Conservation (phyloP, 1,284 basidiomycete genomes). For the Pholiota adiposa region DNA sequence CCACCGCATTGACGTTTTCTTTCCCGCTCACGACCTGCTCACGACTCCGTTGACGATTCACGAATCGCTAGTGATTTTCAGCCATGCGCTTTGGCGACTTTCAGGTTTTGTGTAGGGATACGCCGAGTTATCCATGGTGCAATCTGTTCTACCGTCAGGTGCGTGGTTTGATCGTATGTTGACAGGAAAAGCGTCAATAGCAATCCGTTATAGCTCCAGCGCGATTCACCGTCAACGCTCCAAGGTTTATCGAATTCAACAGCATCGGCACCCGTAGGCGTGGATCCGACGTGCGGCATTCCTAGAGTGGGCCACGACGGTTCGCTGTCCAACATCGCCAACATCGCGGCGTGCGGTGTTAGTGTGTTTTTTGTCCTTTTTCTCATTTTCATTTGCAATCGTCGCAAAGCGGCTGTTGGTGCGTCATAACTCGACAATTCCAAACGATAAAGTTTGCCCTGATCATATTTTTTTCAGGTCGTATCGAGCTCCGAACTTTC, state of each 20-base stretch:
- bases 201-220: constrained; percentile 24
- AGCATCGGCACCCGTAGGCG: constrained; percentile 34
- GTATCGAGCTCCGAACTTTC: constrained; percentile 70
- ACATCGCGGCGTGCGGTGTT: constrained; percentile 69
- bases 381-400: constrained; percentile 47
- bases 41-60: constrained; percentile 12
- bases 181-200: background rate
- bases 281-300: constrained; percentile 42
- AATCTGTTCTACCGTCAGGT: constrained; percentile 38
- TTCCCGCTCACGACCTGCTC: constrained; percentile 12
- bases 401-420: constrained; percentile 59
- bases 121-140: constrained; percentile 36
- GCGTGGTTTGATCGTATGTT: constrained; percentile 4
- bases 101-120: constrained; percentile 29
- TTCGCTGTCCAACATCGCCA: constrained; percentile 73
- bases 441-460: background rate
- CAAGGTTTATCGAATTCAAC: constrained; percentile 29
- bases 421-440: constrained; percentile 21
- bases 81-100: constrained; percentile 35
- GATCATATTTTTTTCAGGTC: constrained; percentile 45
- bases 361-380: constrained; percentile 54
- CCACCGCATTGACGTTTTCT: constrained; percentile 3
- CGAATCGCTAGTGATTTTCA: constrained; percentile 7
- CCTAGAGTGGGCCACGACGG: constrained; percentile 46
- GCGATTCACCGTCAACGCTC: constrained; percentile 23